Evolutionary conservation across 371 early-diverging fungal genomes (phyloP).

Genomic region (Haplosporangium sp.): DNA sequence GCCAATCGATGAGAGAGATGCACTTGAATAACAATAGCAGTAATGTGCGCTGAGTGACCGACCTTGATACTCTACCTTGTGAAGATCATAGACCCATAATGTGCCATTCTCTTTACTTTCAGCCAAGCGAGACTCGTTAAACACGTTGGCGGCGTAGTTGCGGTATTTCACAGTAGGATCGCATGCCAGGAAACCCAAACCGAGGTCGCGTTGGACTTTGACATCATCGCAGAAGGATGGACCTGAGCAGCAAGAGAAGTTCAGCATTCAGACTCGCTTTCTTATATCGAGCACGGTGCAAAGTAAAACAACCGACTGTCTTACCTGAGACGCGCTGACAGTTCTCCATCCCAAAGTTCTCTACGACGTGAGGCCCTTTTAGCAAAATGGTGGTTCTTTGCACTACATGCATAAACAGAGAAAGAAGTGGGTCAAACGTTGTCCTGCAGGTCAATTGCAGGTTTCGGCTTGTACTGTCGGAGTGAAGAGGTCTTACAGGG

Average conservation of each 20-base stretch:
- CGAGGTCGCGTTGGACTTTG: background rate
- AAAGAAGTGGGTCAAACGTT: background rate
- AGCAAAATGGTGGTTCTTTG: constrained; percentile 34
- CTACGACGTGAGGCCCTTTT: constrained; percentile 28
- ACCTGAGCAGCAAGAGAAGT: background rate
- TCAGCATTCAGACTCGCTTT: too few relatives aligned
- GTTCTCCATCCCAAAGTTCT: constrained; percentile 53
- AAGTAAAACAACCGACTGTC: background rate
- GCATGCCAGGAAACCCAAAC: background rate
- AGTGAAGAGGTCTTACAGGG: background rate
- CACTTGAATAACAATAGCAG: background rate
- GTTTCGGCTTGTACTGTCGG: background rate
- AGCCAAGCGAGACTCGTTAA: background rate
- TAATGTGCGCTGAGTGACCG: too few relatives aligned
- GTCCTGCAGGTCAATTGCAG: background rate
- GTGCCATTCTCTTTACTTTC: background rate
- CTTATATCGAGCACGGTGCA: background rate
- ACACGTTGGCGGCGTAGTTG: background rate
- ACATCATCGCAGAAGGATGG: constrained; percentile 3
- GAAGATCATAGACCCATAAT: background rate
- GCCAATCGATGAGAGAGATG: background rate
- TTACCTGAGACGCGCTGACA: constrained; percentile 8
- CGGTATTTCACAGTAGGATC: background rate
- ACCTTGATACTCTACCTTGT: background rate
- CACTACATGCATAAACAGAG: constrained; percentile 11